Conservation (phyloP, 2,329 filamentous ascomycete species). For the Phialophora macrospora region DNA sequence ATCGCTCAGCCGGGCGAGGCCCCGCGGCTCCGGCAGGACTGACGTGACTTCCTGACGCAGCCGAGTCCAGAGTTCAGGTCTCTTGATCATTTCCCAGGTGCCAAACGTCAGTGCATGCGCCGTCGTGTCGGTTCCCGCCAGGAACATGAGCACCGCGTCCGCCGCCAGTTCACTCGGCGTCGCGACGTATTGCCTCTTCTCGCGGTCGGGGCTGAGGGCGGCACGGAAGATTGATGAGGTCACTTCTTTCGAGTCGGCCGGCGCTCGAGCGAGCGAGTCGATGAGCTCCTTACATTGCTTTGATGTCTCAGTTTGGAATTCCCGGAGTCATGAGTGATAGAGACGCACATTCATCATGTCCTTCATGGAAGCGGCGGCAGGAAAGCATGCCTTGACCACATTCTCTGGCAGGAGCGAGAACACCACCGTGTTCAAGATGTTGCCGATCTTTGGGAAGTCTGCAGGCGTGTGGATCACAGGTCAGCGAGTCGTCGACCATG, state of each 20-base stretch:
- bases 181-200: conserved; percentile 40
- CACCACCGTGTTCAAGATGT: conserved; percentile 21
- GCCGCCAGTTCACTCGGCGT: conserved; percentile 38
- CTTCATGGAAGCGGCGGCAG: conserved; percentile 12
- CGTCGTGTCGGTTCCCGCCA: conserved; percentile 44
- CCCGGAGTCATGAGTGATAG: background rate
- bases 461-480: background rate
- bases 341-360: conserved; percentile 13
- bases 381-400: conserved; percentile 6
- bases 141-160: conserved; percentile 42
- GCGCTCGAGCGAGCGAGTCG: conserved; percentile 15
- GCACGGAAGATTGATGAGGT: conserved; percentile 40
- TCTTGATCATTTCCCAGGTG: conserved; percentile 42
- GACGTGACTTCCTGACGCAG: conserved; percentile 25
- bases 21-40: conserved; percentile 2
- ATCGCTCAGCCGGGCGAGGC: conserved; percentile 8
- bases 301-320: conserved; percentile 24
- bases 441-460: conserved; percentile 21
- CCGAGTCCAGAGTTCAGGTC: conserved; percentile 11
- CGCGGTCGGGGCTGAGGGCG: conserved; percentile 39
- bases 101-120: conserved; percentile 40
- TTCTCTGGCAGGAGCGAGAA: conserved; percentile 7
- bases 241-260: conserved; percentile 19
- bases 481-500: background rate
- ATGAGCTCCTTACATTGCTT: conserved; percentile 20